Evolutionary conservation across 495 filamentous ascomycete species (phyloP).

Genomic region (Penicilliopsis zonata): DNA sequence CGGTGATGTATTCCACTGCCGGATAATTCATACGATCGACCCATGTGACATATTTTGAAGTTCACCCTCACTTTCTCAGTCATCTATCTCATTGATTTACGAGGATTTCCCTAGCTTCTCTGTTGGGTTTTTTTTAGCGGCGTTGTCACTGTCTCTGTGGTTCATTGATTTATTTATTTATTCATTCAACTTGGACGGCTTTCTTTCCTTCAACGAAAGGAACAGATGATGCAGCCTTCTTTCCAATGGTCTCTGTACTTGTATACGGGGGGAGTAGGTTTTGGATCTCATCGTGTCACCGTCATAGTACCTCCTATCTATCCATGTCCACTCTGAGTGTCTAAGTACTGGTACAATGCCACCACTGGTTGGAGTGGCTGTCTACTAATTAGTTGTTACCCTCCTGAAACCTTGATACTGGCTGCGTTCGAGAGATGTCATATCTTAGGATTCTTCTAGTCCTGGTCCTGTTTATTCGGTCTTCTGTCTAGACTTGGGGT

Average conservation of each 20-base stretch:
- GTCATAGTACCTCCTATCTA: too few species aligned
- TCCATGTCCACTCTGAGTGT: not conserved
- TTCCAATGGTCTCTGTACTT: too few species aligned
- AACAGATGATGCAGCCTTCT: not conserved
- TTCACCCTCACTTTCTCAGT: not conserved
- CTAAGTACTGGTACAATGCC: not conserved
- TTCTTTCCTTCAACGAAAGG: too few species aligned
- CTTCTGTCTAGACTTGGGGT: too few species aligned
- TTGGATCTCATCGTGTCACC: too few species aligned
- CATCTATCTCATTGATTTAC: constrained; percentile 5
- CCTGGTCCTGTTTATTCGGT: too few species aligned
- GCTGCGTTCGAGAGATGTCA: too few species aligned
- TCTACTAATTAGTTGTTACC: too few species aligned
- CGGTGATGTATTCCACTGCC: not conserved
- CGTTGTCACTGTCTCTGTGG: constrained; percentile 14
- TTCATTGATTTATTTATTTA: not conserved
- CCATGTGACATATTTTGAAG: constrained; percentile 3
- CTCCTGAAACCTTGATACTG: too few species aligned
- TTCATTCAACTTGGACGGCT: not conserved
- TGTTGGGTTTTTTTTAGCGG: constrained; percentile 16
- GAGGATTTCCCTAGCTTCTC: constrained; percentile 8
- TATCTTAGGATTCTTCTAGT: too few species aligned
- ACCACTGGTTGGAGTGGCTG: too few species aligned
- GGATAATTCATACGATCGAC: not conserved
- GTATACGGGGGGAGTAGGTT: too few species aligned